Conservation (phyloP, 176 grass and related monocot genomes). For the Paspalum vaginatum region DNA sequence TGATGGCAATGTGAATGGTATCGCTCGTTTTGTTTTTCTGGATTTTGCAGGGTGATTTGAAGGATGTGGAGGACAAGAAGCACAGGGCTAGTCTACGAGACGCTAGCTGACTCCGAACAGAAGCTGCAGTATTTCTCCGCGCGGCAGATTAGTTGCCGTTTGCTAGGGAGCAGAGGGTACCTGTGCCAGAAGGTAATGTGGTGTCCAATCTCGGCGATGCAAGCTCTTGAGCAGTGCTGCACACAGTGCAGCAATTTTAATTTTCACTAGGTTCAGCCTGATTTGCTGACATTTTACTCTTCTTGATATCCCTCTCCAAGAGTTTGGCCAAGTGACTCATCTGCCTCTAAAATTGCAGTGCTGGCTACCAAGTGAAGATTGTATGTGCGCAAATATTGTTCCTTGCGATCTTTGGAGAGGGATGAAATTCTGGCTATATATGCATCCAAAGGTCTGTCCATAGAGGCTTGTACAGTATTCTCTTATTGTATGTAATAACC, state of each 20-base stretch:
- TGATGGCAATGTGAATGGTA: background rate
- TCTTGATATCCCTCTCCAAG: background rate
- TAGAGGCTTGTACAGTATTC: constrained; percentile 1
- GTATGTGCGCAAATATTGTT: constrained; percentile 71
- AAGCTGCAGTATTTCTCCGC: constrained; percentile 90
- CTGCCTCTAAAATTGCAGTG: constrained; percentile 59
- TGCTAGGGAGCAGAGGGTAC: constrained; percentile 78
- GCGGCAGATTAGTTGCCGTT: constrained; percentile 86
- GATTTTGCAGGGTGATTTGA: constrained; percentile 69
- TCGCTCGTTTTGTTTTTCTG: constrained; percentile 11
- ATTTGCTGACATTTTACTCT: constrained; percentile 6
- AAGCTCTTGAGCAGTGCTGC: background rate
- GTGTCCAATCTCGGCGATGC: background rate
- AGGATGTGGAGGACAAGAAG: constrained; percentile 79
- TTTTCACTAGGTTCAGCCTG: background rate
- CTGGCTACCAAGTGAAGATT: constrained; percentile 89
- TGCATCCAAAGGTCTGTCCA: constrained; percentile 88
- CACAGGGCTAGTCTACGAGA: constrained; percentile 71
- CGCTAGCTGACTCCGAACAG: constrained; percentile 65
- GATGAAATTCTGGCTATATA: constrained; percentile 90
- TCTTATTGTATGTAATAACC: background rate
- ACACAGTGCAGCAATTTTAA: background rate
- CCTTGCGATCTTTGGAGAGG: constrained; percentile 60
- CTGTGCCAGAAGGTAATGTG: constrained; percentile 78
- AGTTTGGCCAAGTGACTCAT: background rate